Percentiles rank a stretch among this genome's conserved stretches.
Evolutionary conservation across 2,329 filamentous ascomycete species (phyloP).

Genomic region (Alternaria conjuncta): DNA sequence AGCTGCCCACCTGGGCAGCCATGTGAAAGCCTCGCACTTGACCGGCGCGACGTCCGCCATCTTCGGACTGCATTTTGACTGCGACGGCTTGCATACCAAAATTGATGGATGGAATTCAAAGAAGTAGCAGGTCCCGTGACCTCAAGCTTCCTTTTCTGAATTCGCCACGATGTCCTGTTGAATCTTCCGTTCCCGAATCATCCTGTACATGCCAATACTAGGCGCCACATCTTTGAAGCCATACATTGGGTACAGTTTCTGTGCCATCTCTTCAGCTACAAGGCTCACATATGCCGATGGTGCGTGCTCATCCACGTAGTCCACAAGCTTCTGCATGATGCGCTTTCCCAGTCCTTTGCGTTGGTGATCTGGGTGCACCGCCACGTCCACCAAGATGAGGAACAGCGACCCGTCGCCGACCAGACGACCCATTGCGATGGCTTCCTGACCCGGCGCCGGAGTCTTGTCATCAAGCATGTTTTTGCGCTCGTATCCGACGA

Average conservation of each 20-base stretch:
- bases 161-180: constrained; percentile 3
- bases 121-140: background rate
- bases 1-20: background rate
- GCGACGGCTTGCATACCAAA: background rate
- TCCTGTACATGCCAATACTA: constrained; percentile 41
- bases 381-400: constrained; percentile 60
- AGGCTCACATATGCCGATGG: constrained; percentile 55
- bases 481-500: constrained; percentile 33
- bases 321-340: constrained; percentile 54
- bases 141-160: background rate
- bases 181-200: constrained; percentile 22
- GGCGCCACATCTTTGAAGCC: constrained; percentile 54
- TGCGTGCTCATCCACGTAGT: constrained; percentile 50
- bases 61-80: background rate
- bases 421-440: constrained; percentile 60
- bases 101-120: background rate
- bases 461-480: constrained; percentile 30
- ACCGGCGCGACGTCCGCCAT: background rate
- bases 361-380: constrained; percentile 58
- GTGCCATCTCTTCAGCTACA: constrained; percentile 55
- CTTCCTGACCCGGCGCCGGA: constrained; percentile 21
- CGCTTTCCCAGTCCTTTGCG: constrained; percentile 56
- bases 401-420: constrained; percentile 61
- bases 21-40: background rate
- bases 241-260: constrained; percentile 54